Evolutionary conservation across 306 rosid species (phyloP), one percentile per base, ranked within the genome.

Genomic region (Malus orientalis): DNA sequence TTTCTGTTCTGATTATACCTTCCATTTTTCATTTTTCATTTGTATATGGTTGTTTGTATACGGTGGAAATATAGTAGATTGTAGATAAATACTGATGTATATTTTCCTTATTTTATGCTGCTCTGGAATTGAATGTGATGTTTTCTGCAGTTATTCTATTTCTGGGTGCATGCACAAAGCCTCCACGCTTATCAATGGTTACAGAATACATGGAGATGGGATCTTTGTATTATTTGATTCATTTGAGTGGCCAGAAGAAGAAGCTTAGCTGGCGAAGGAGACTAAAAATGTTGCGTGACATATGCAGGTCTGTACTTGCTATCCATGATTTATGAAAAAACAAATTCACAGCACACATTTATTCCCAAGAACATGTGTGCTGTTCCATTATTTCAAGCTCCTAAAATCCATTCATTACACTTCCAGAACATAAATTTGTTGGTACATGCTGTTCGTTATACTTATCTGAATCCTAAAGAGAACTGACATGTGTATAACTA

Each of bases 181-280:
- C 98, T 78, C 99, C 99, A 23, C 96, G 90, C 74, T 82, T 96
- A 82, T 96, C 99, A 57, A 96, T 96, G 99, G 82, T 96, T 70
- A 96, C 98, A 2, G 99, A 96, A 83, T 96, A 89, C 79, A 96
- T 96, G 99, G 99, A 96, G 83, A 85, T 83, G 96, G 99, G 99
- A 66, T 92, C 98, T 70, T 89, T 96, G 84, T 91, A 91, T 82
- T 89, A 93, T 82, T 81, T 96, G 85, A 91, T 96, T 74, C 97
- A 96, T 90, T 85, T 85, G 82, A 92, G 96, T 30, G 98, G 96
- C 75, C 99, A 92, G 80, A 92, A 92, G 84, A 95, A 92, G 82
- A 92, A 81, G 89, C 93, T 92, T 78, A 88, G 90, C 83, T 92
- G 97, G 99, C 90, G 97, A 69, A 89, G 89, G 83, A 89, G 82